A percentile compares a stretch with the other conserved stretches of the same genome.
Conservation (phyloP, 1,139 yeast species). For the Yamadazyma songkhlaensis region DNA sequence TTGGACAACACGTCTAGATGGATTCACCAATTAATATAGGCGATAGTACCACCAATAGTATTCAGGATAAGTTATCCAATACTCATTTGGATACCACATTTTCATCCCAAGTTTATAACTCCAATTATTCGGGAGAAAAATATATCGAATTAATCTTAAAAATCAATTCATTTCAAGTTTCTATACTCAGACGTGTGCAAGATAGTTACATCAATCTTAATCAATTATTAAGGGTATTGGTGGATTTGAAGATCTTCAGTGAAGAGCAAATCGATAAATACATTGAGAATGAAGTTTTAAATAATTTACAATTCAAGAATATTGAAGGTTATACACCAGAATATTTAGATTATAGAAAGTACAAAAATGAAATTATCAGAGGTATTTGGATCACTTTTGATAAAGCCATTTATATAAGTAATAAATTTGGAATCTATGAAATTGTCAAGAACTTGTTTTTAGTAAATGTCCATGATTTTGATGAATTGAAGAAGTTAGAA, state of each 20-base stretch:
- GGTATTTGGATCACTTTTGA: conserved; percentile 49
- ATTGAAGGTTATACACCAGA: conserved; percentile 22
- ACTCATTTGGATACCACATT: conserved; percentile 31
- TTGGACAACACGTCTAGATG: conserved; percentile 19
- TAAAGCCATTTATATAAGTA: conserved; percentile 40
- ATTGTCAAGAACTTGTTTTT: conserved; percentile 38
- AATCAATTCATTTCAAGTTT: conserved; percentile 10
- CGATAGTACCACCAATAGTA: conserved; percentile 43
- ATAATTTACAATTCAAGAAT: conserved; percentile 28
- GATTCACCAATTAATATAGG: conserved; percentile 48
- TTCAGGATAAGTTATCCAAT: conserved; percentile 33
- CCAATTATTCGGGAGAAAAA: conserved; percentile 37
- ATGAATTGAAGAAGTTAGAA: conserved; percentile 30
- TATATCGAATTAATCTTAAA: conserved; percentile 29
- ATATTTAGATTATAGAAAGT: conserved; percentile 28
- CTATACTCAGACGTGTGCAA: conserved; percentile 41
- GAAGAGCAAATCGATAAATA: conserved; percentile 26
- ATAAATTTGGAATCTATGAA: conserved; percentile 41
- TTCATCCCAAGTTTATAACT: conserved; percentile 24
- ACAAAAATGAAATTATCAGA: conserved; percentile 23
- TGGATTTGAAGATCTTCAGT: conserved; percentile 25
- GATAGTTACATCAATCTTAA: conserved; percentile 44
- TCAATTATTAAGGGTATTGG: conserved; percentile 36
- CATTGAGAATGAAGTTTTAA: conserved; percentile 32
- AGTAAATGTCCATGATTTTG: conserved; percentile 47